Evolutionary conservation across 78 protist genomes (phyloP), one percentile per base, ranked within the genome.

Genomic region (Planoprotostelium fungivorum): DNA sequence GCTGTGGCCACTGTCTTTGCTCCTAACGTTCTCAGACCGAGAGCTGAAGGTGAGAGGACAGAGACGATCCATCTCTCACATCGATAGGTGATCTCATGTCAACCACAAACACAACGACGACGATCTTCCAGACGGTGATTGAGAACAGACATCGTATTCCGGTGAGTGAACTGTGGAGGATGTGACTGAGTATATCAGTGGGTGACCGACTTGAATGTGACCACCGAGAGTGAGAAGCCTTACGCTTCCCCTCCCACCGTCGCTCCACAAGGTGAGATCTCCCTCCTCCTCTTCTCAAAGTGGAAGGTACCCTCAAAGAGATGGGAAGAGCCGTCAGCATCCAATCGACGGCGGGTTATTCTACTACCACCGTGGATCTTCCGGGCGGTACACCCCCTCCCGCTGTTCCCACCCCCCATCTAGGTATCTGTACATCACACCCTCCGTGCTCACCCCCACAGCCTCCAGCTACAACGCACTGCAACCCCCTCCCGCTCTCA

Each of bases 1-100:
- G 89, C 88, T 85, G 38, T 93, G 5, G 90, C 95, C 63, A 89
- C 87, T 0, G 89, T 89, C 36, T 93, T 93, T n/a, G 95, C 93
- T 34, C 95, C 95, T 1, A 93, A 90, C 86, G 16, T 93, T 34
- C 35, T 93, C 29, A 86, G 63, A 38, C 84, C 90, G 0, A 87
- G 87, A 63, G 35, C 37, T 23, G 94, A 91, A 63, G 73, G 73
- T 51, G 16, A 51, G 31, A 51, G 73, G 16, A 51, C 16, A 25
- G 5, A 25, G 73, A 5, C 31, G 73, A 25, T 5, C 31, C 5
- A 51, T 25, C 5, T 51, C 16, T 5, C 5, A 51, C 5, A 5
- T 51, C 31, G 16, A 51, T 25, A 51, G 73, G 73, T 5, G 73
- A 51, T 51, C 73, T 51, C 31, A 51, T 51, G 73, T 51, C 73